Percentiles rank a stretch among this genome's conserved stretches.
phyloP scores from a whole-genome alignment of 1,139 yeast species.

The Yamadazyma atlantica region DNA sequence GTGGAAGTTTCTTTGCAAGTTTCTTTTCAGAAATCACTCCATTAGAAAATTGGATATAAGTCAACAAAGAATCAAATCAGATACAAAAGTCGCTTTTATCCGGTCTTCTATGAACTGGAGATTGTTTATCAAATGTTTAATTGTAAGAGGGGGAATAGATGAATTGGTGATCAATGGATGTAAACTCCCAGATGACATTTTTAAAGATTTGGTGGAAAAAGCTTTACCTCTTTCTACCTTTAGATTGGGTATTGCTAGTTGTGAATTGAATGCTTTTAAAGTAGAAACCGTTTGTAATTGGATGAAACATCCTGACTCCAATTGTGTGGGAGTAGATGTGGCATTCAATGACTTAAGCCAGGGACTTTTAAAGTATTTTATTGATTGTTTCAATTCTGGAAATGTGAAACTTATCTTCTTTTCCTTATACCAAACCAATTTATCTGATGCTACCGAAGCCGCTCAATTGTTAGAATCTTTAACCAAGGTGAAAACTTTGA shows the following conservation, averaged over 20 bases:
- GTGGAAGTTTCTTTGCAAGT: slow-evolving; percentile 76
- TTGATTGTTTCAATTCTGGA: slow-evolving; percentile 37
- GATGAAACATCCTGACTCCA: slow-evolving; percentile 52
- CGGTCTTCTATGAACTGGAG: slow-evolving; percentile 79
- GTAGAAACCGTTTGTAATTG: slow-evolving; percentile 58
- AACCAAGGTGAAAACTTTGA: slow-evolving; percentile 52
- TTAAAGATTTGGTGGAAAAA: slow-evolving; percentile 49
- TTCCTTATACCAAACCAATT: slow-evolving; percentile 69
- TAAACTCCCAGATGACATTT: slow-evolving; percentile 52
- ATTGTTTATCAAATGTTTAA: slow-evolving; percentile 59
- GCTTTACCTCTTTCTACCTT: slow-evolving; percentile 59
- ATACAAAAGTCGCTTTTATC: slow-evolving; percentile 40
- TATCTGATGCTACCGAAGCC: slow-evolving; percentile 54
- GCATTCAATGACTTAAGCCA: slow-evolving; percentile 75
- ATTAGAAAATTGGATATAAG: slow-evolving; percentile 75
- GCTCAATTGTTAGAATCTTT: slow-evolving; percentile 52
- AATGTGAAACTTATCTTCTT: slow-evolving; percentile 53
- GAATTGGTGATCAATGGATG: slow-evolving; percentile 85
- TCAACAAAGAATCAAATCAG: slow-evolving; percentile 64
- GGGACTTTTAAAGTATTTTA: slow-evolving; percentile 53
- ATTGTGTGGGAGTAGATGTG: slow-evolving; percentile 78
- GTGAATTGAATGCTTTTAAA: slow-evolving; percentile 60
- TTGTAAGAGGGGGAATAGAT: slow-evolving; percentile 68
- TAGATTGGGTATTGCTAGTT: slow-evolving; percentile 76
- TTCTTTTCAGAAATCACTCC: slow-evolving; percentile 56